Conservation (phyloP, 2,329 filamentous ascomycete species). For the Diplocarpon rosae region DNA sequence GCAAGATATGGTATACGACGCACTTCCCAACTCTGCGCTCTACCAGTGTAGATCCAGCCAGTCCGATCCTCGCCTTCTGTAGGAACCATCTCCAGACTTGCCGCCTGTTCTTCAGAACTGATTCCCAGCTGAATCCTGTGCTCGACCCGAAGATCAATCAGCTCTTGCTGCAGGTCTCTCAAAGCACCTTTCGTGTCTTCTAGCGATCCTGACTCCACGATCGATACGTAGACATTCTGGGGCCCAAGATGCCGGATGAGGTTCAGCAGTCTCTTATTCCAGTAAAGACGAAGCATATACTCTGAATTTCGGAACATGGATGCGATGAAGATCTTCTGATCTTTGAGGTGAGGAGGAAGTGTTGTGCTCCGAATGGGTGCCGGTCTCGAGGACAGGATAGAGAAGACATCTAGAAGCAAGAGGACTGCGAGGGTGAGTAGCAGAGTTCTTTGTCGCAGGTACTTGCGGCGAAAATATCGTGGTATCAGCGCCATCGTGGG, state of each 20-base stretch:
- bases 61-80: conserved; percentile 15
- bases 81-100: conserved; percentile 9
- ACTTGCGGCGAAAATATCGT: conserved; percentile 8
- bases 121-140: conserved; percentile 12
- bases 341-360: conserved; percentile 9
- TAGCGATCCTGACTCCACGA: conserved; percentile 59
- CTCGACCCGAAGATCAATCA: conserved; percentile 40
- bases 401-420: conserved; percentile 8
- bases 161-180: conserved; percentile 40
- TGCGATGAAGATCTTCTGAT: conserved; percentile 48
- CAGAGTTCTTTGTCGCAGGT: conserved; percentile 6
- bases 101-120: conserved; percentile 11
- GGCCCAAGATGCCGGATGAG: conserved; percentile 46
- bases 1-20: conserved; percentile 61
- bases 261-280: conserved; percentile 48
- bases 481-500: conserved; percentile 5
- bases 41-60: conserved; percentile 54
- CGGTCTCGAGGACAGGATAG: conserved; percentile 3
- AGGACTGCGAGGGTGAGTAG: conserved; percentile 6
- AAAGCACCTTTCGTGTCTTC: conserved; percentile 57
- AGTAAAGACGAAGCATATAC: conserved; percentile 45
- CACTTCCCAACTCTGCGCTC: conserved; percentile 28
- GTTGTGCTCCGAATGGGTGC: conserved; percentile 1
- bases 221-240: conserved; percentile 55
- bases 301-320: conserved; percentile 61